Conservation (phyloP, 176 grass and related monocot genomes). For the Urochloa ruziziensis region DNA sequence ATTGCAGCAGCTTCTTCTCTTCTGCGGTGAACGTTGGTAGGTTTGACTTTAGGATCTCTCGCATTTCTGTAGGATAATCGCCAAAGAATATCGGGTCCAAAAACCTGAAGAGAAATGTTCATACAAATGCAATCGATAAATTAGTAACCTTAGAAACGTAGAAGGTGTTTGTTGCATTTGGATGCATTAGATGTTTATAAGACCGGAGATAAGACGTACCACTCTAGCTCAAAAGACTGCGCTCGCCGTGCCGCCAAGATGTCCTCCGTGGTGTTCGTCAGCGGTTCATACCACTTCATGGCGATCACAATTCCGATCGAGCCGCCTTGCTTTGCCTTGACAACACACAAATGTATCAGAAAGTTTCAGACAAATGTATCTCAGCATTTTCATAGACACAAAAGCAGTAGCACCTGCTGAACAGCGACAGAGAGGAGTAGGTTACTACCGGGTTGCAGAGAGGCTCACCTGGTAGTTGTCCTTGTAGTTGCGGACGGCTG, state of each 20-base stretch:
- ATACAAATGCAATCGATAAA: background rate
- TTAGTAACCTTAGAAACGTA: background rate
- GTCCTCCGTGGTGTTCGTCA: constrained; percentile 51
- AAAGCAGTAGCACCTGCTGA: background rate
- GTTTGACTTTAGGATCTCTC: constrained; percentile 33
- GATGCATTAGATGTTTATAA: background rate
- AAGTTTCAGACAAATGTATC: background rate
- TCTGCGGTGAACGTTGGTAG: constrained; percentile 50
- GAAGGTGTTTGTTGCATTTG: background rate
- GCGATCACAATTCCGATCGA: constrained; percentile 46
- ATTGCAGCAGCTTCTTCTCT: constrained; percentile 42
- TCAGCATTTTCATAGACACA: background rate
- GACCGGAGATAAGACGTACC: constrained; percentile 2
- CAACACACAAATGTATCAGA: background rate
- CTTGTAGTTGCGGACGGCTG: constrained; percentile 48
- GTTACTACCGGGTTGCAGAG: background rate
- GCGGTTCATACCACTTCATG: constrained; percentile 47
- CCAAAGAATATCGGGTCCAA: constrained; percentile 59
- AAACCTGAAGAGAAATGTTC: constrained; percentile 38
- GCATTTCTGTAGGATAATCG: constrained; percentile 55
- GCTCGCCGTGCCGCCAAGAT: constrained; percentile 39
- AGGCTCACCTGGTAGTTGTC: constrained; percentile 53
- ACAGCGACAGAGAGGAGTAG: background rate
- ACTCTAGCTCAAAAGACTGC: constrained; percentile 17
- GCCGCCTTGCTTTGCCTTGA: constrained; percentile 55